These are phyloP conservation scores for Russula compacta DNA, from an alignment of 768 basidiomycete species.

Conservation along the genomic window DNA sequence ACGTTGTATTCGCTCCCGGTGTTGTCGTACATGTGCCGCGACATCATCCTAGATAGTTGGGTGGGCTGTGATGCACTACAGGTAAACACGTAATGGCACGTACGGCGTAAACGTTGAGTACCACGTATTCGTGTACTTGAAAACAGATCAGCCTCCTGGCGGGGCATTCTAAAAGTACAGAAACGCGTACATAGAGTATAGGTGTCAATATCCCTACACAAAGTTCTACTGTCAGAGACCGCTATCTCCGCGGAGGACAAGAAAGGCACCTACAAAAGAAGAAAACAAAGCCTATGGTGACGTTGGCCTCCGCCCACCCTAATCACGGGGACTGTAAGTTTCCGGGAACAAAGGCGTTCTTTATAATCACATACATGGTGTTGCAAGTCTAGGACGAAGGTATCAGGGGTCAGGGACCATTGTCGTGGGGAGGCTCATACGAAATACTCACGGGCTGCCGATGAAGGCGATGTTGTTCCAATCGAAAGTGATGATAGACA, in stretches of 20 bases:
- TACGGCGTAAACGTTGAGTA: constrained; percentile 31
- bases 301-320: constrained; percentile 71
- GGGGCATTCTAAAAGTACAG: neutral
- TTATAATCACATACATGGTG: constrained; percentile 43
- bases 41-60: constrained; percentile 31
- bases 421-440: neutral
- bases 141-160: neutral
- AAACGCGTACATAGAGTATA: constrained; percentile 26
- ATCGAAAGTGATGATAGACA: constrained; percentile 75
- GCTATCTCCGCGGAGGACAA: neutral
- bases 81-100: constrained; percentile 9
- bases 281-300: constrained; percentile 40
- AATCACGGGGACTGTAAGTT: neutral
- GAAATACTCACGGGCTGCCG: constrained; percentile 19
- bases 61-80: neutral
- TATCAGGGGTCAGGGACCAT: neutral
- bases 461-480: constrained; percentile 43
- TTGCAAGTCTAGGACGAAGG: constrained; percentile 37
- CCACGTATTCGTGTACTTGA: constrained; percentile 30
- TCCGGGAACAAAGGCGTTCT: neutral
- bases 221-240: constrained; percentile 1
- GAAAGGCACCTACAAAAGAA: constrained; percentile 32
- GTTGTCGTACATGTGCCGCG: constrained; percentile 36
- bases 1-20: constrained; percentile 35
- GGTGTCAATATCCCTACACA: constrained; percentile 32